Conservation (phyloP, 2,329 filamentous ascomycete genomes). For the Diaporthe caulivora region DNA sequence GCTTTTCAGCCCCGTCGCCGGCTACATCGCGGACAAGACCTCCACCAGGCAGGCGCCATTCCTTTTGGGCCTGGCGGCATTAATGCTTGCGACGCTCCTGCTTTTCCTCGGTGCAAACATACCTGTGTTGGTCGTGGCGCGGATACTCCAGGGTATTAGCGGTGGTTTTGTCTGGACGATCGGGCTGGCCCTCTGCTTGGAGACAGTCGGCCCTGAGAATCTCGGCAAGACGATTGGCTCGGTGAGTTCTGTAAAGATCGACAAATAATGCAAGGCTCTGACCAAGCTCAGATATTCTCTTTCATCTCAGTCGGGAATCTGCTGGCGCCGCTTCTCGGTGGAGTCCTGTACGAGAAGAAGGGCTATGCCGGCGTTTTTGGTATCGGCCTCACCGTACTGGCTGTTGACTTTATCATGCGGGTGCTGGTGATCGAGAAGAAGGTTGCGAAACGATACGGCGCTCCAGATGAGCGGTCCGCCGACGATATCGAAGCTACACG, state of each 20-base stretch:
- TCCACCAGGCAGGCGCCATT: conserved; percentile 69
- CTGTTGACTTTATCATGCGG: conserved; percentile 70
- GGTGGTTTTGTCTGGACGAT: conserved; percentile 71
- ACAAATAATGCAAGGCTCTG: background rate
- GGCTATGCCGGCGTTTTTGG: conserved; percentile 71
- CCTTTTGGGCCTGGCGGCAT: conserved; percentile 63
- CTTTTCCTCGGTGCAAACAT: conserved; percentile 64
- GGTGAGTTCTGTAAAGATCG: conserved; percentile 47
- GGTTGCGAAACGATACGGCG: conserved; percentile 58
- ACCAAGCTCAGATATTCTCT: conserved; percentile 61
- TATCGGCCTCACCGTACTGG: conserved; percentile 65
- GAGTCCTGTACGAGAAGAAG: conserved; percentile 69
- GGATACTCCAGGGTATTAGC: conserved; percentile 69
- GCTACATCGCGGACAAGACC: conserved; percentile 66
- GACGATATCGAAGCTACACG: conserved; percentile 38
- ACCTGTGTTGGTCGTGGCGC: conserved; percentile 61
- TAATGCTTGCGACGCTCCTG: conserved; percentile 67
- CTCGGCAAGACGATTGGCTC: conserved; percentile 73
- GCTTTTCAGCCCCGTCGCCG: conserved; percentile 63
- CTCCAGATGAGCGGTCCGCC: conserved; percentile 38
- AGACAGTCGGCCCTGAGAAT: conserved; percentile 67
- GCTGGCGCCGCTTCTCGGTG: conserved; percentile 69
- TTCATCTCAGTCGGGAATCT: conserved; percentile 70
- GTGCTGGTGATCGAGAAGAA: conserved; percentile 74
- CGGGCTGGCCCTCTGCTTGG: conserved; percentile 68